Evolutionary conservation across 2,329 filamentous ascomycete genomes (phyloP), one percentile per base, ranked within the genome.

Genomic region (Fusarium pininemorale): DNA sequence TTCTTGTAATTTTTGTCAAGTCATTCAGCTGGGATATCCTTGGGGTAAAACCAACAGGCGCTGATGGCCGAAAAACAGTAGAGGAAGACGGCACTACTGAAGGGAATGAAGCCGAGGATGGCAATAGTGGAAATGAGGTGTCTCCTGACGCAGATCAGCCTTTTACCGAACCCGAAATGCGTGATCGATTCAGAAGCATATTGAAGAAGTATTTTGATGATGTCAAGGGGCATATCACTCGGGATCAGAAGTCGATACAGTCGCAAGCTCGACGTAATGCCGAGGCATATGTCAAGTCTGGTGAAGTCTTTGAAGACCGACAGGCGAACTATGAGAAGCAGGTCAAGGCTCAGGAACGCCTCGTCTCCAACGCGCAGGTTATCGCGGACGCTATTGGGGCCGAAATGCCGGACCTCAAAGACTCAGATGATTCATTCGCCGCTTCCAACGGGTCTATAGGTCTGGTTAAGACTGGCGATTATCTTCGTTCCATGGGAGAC

Each of bases 201-300:
- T 85, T 99, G 35, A 92, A 88, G 66, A 92, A 93, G 38, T 99
- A 99, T 79, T 94, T 98, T 75, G 94, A 98, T 63, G 95, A 98
- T 80, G 94, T 98, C 75, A 98, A 97, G 79, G 87, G 89, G 22
- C 96, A 98, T 79, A 88, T 99, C 37, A 82, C 95, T 37, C 92
- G 94, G n/a, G 95, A 98, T 78, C 96, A 99, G 81, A 96, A 97
- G 82, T 92, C 93, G 45, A 92, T 99, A 45, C 90, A 91, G 60
- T 91, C 90, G 32, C 96, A 99, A 83, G 94, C 94, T 61, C 94
- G 95, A 72, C 95, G 96, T 76, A 99, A 99, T 83, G 96, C 96
- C 2, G 96, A 99, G 82, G 96, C 96, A 11, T 99, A 99, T 78
- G 96, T 99, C 78, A 98, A 98, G 80, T 98, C 96, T 42, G 96